Evolutionary conservation across 78 protist species (phyloP), one percentile per base, ranked within the genome.

Genomic region (Dictyostelium capitatum): DNA sequence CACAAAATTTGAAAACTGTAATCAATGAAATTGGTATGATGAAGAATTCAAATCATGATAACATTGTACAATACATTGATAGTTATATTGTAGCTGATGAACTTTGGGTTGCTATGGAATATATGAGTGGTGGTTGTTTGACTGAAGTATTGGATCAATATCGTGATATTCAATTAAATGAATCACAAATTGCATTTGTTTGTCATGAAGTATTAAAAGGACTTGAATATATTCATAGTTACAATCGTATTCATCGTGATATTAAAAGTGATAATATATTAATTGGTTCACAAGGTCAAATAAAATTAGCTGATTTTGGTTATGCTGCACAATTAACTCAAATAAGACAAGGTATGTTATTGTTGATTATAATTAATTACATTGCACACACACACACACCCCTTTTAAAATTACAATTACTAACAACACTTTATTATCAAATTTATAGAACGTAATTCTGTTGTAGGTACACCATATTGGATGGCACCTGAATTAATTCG

Each of bases 401-500:
- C n/a, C n/a, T n/a, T n/a, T n/a, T n/a, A n/a, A n/a, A n/a, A n/a
- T n/a, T n/a, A n/a, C n/a, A n/a, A n/a, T n/a, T n/a, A n/a, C n/a
- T n/a, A n/a, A n/a, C n/a, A n/a, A n/a, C n/a, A n/a, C n/a, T n/a
- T n/a, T n/a, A n/a, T n/a, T n/a, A n/a, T n/a, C n/a, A n/a, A n/a
- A n/a, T n/a, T n/a, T n/a, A n/a, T n/a, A n/a, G 81, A 94, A 28
- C 57, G 96, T 80, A 64, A 62, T 28, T 95, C 97, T 5, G 83
- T 96, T 3, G 95, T 95, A 17, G 98, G 98, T 19, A 92, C 98
- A n/a, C 98, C 97, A 12, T 95, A 92, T 59, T 97, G 98, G 98
- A 97, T 97, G 97, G 96, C 97, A 1, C 98, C 98, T 1, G 99
- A 98, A 75, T 59, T 98, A 0, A 96, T 98, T 53, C 90, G 92